Evolutionary conservation across 768 basidiomycete genomes (phyloP).

Genomic region (Terana coerulea): DNA sequence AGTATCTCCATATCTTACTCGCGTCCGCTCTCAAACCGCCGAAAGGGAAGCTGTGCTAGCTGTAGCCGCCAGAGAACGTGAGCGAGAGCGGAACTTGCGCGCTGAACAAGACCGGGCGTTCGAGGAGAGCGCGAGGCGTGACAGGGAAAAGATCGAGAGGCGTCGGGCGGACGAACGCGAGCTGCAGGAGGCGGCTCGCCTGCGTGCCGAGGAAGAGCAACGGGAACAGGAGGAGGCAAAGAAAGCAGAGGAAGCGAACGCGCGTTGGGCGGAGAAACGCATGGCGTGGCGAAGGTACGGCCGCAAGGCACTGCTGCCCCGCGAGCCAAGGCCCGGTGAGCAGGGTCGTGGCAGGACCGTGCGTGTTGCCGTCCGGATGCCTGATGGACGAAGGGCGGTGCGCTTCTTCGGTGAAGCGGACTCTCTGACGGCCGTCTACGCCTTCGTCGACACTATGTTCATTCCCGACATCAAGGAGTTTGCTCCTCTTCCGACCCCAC

Average conservation of each 20-base stretch:
- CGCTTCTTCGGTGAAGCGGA: conserved; percentile 48
- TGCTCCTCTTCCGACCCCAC: conserved; percentile 35
- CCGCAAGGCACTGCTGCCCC: conserved; percentile 42
- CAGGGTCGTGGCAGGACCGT: conserved; percentile 35
- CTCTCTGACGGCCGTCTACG: conserved; percentile 63
- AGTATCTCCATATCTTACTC: conserved; percentile 67
- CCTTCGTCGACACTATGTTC: conserved; percentile 63
- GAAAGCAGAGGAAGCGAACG: conserved; percentile 35
- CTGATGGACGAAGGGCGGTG: conserved; percentile 47
- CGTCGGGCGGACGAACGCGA: conserved; percentile 48
- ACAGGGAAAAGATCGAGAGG: conserved; percentile 63
- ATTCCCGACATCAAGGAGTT: conserved; percentile 36
- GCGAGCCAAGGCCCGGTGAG: conserved; percentile 28
- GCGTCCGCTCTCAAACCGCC: conserved; percentile 51
- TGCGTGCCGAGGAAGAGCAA: conserved; percentile 27
- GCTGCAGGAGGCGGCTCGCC: conserved; percentile 35
- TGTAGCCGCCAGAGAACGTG: conserved; percentile 39
- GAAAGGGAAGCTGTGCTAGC: conserved; percentile 37
- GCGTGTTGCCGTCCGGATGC: conserved; percentile 56
- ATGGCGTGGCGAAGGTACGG: conserved; percentile 61
- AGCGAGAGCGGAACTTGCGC: conserved; percentile 53
- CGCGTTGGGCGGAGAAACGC: conserved; percentile 22
- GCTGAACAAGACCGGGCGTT: conserved; percentile 85
- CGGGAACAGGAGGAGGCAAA: conserved; percentile 32
- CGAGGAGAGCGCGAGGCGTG: conserved; percentile 55